These are phyloP conservation scores for Bipolaris bicolor DNA, from an alignment of 2,329 filamentous ascomycete species.

Conservation along the genomic window DNA sequence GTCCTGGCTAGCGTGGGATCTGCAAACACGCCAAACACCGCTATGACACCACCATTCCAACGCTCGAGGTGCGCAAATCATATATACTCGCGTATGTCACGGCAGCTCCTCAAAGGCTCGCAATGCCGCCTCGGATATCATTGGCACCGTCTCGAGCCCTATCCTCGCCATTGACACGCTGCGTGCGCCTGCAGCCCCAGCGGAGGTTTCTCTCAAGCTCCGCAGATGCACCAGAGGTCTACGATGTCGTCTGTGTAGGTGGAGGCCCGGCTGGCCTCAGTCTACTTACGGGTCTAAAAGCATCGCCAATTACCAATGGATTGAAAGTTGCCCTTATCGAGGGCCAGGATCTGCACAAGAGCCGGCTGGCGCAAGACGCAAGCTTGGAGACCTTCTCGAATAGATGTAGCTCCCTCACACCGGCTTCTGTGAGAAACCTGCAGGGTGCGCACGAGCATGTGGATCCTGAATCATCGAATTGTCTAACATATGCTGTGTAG, in stretches of 20 bases:
- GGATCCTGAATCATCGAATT: background rate
- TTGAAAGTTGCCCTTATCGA: constrained; percentile 90
- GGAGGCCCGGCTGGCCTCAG: constrained; percentile 90
- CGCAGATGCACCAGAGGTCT: constrained; percentile 68
- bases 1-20: constrained; percentile 1
- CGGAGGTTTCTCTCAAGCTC: constrained; percentile 45
- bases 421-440: constrained; percentile 82
- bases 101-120: constrained; percentile 23
- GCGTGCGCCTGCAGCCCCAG: constrained; percentile 23
- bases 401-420: constrained; percentile 92
- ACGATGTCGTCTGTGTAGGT: constrained; percentile 91
- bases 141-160: constrained; percentile 27
- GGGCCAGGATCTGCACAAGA: constrained; percentile 79
- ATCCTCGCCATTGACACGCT: constrained; percentile 17
- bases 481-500: constrained; percentile 33
- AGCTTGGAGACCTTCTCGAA: constrained; percentile 80
- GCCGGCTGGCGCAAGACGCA: constrained; percentile 67
- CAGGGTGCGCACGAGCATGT: constrained; percentile 51
- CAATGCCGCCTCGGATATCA: constrained; percentile 43
- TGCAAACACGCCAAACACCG: constrained; percentile 35
- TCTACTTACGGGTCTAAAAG: constrained; percentile 53
- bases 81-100: constrained; percentile 27
- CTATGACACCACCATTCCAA: constrained; percentile 36
- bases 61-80: constrained; percentile 15
- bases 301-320: constrained; percentile 74